Percentiles rank a stretch among this genome's conserved stretches.
These are phyloP conservation scores for Globisporangium spiculum DNA, from an alignment of 352 stramenopile genomes.

Conservation along the genomic window DNA sequence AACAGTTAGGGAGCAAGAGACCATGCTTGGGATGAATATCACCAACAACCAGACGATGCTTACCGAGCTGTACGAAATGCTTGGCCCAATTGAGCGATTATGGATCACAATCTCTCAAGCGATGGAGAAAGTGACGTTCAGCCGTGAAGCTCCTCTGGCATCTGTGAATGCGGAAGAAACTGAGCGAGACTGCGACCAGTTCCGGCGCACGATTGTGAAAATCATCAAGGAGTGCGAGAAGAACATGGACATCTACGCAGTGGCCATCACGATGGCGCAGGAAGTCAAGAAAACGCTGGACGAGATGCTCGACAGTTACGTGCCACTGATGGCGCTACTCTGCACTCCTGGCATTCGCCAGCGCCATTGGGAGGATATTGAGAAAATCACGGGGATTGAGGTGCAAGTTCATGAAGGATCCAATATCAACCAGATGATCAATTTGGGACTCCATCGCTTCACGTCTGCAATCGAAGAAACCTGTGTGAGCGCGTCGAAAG, in stretches of 20 bases:
- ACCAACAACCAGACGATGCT: slow-evolving; percentile 82
- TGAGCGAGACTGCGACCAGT: slow-evolving; percentile 85
- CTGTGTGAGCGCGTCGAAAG: slow-evolving; percentile 92
- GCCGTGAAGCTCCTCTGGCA: slow-evolving; percentile 54
- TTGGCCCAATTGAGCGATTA: slow-evolving; percentile 85
- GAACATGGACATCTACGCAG: slow-evolving; percentile 79
- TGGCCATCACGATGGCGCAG: slow-evolving; percentile 75
- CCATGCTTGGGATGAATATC: slow-evolving; percentile 76
- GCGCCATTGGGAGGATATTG: slow-evolving; percentile 92
- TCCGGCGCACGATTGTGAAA: slow-evolving; percentile 85
- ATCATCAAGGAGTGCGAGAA: slow-evolving; percentile 91
- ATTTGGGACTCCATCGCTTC: slow-evolving; percentile 83
- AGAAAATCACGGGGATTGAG: slow-evolving; percentile 81
- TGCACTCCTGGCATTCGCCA: slow-evolving; percentile 91
- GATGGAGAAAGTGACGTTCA: slow-evolving; percentile 76
- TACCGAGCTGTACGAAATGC: slow-evolving; percentile 71
- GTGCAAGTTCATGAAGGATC: slow-evolving; percentile 89
- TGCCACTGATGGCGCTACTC: slow-evolving; percentile 91
- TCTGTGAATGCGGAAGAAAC: slow-evolving; percentile 85
- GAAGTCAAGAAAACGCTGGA: slow-evolving; percentile 82
- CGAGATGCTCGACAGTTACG: slow-evolving; percentile 85
- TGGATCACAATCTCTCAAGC: slow-evolving; percentile 83
- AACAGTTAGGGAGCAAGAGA: slow-evolving; percentile 86
- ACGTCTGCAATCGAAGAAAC: slow-evolving; percentile 90
- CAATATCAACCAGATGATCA: slow-evolving; percentile 91